Conservation (phyloP, 352 stramenopile species). For the Globisporangium paroecandrum region DNA sequence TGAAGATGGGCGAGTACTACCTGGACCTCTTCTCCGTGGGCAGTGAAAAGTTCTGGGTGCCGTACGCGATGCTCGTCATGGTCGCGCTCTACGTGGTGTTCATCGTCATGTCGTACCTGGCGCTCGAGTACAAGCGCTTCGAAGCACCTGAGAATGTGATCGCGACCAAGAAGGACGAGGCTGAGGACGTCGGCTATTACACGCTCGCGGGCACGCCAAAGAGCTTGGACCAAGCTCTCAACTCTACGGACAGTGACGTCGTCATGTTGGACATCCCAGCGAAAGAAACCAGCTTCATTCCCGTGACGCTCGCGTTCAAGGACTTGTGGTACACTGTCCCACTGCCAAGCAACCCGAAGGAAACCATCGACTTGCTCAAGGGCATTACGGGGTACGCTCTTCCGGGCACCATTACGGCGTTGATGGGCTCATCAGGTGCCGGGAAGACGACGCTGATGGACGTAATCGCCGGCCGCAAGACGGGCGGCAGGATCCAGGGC, state of each 20-base stretch:
- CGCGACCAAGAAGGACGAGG: no score
- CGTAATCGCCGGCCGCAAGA: conserved; percentile 85
- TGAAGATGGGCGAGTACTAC: conserved; percentile 20
- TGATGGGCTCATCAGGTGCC: conserved; percentile 38
- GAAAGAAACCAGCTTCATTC: no score
- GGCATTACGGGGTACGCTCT: conserved; percentile 6
- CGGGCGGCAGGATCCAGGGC: conserved; percentile 54
- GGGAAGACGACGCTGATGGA: conserved; percentile 89
- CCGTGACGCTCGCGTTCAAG: no score
- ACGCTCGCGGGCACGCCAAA: neutral
- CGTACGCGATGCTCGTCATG: conserved; percentile 14
- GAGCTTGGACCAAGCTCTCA: conserved; percentile 5
- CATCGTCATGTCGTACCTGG: neutral
- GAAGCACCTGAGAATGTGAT: no score
- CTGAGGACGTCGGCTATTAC: neutral
- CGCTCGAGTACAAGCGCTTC: no score
- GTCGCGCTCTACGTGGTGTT: conserved; percentile 17
- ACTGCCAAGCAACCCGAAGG: no score
- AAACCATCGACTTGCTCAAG: no score
- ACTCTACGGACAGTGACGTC: conserved; percentile 19
- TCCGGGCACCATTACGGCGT: conserved; percentile 27
- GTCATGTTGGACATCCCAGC: no score
- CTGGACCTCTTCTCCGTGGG: conserved; percentile 8
- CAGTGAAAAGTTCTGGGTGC: neutral
- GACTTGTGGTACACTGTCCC: no score